Evolutionary conservation across 2,329 filamentous ascomycete species (phyloP).

Genomic region (Pseudogymnoascus sp.): DNA sequence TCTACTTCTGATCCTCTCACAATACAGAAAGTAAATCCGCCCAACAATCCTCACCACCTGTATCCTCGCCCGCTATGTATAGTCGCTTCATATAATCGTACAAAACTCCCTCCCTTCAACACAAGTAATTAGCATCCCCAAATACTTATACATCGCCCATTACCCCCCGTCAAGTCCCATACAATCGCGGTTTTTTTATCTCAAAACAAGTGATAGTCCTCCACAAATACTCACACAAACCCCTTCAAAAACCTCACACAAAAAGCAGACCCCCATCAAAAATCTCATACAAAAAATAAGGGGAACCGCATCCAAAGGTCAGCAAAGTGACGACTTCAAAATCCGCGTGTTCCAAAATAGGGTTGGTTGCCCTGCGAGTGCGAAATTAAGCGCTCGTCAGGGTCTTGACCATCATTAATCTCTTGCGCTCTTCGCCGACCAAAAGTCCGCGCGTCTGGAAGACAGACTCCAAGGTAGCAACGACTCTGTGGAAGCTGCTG

Average conservation of each 20-base stretch:
- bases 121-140: neutral
- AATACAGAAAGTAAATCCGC: neutral
- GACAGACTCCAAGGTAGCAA: constrained; percentile 65
- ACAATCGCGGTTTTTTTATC: neutral
- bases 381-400: constrained; percentile 26
- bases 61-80: neutral
- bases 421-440: constrained; percentile 57
- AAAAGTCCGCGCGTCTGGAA: constrained; percentile 58
- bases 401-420: constrained; percentile 66
- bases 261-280: neutral
- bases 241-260: neutral
- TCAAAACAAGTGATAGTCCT: neutral
- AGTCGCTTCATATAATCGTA: neutral
- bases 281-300: neutral
- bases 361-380: neutral
- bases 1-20: constrained; percentile 1
- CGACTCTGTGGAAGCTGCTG: constrained; percentile 76
- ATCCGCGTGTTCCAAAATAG: constrained; percentile 5
- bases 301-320: constrained; percentile 5
- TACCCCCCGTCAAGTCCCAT: neutral
- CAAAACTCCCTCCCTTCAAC: neutral
- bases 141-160: neutral
- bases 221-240: neutral
- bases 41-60: neutral
- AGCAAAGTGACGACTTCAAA: constrained; percentile 2